These are phyloP conservation scores for Mucor velutinosus DNA, from an alignment of 371 early-diverging fungal species.

Conservation along the genomic window DNA sequence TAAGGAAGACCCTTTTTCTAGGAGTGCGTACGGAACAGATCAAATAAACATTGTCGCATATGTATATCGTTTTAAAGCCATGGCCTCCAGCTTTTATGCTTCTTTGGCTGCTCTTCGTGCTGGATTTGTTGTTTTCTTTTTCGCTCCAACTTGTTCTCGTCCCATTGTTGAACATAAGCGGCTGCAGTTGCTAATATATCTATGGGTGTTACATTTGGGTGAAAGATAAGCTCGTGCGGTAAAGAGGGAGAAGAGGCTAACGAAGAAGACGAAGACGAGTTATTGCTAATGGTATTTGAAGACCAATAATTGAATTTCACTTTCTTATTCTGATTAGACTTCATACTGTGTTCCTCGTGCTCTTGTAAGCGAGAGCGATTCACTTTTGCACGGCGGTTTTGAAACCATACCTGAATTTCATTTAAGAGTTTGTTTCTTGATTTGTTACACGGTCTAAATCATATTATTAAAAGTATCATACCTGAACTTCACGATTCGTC, in stretches of 20 bases:
- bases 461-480: slow-evolving; percentile 20
- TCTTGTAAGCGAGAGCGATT: slow-evolving; percentile 24
- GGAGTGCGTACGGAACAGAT: neutral
- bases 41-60: neutral
- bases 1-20: neutral
- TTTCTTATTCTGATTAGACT: slow-evolving; percentile 3
- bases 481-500: slow-evolving; percentile 95
- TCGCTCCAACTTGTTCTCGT: slow-evolving; percentile 27
- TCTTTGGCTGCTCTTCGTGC: neutral
- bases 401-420: slow-evolving; percentile 33
- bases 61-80: slow-evolving; percentile 18
- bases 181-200: slow-evolving; percentile 54
- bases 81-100: slow-evolving; percentile 27
- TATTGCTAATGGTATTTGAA: neutral
- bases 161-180: slow-evolving; percentile 50
- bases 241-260: slow-evolving; percentile 24
- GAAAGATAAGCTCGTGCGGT: slow-evolving; percentile 24
- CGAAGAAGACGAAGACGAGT: slow-evolving; percentile 17
- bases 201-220: slow-evolving; percentile 31
- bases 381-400: slow-evolving; percentile 32
- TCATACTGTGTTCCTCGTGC: slow-evolving; percentile 14
- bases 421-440: slow-evolving; percentile 1
- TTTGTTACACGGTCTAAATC: slow-evolving; percentile 18
- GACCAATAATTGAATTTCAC: slow-evolving; percentile 23
- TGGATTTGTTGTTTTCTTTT: slow-evolving; percentile 13